A percentile compares a stretch with the other conserved stretches of the same genome.
Evolutionary conservation across 202 grass and related monocot species (phyloP).

Genomic region (Panicum virgatum): DNA sequence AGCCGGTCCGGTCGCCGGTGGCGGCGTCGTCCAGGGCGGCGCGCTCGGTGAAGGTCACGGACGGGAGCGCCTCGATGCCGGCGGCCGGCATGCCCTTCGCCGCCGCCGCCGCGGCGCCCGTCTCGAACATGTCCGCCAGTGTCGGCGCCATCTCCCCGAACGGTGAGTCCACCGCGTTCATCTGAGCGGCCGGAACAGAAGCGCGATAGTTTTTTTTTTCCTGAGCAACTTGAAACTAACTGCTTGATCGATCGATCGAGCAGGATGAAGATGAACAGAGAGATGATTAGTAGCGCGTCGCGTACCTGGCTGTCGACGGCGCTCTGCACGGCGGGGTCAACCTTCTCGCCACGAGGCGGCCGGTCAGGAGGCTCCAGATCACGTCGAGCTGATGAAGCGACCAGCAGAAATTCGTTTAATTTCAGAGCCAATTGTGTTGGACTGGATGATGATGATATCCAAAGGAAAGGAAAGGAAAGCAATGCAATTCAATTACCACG

Average conservation of each 20-base stretch:
- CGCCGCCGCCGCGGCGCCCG: slow-evolving; percentile 21
- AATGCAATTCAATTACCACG: slow-evolving; percentile 44
- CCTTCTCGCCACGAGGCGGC: slow-evolving; percentile 76
- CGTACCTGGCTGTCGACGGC: slow-evolving; percentile 72
- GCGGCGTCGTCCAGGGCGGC: no score
- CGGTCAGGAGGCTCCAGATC: slow-evolving; percentile 71
- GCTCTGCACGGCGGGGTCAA: slow-evolving; percentile 80
- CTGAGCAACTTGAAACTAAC: no score
- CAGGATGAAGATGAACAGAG: no score
- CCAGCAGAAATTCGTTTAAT: not conserved
- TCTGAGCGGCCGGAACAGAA: slow-evolving; percentile 14
- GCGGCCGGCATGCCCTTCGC: slow-evolving; percentile 44
- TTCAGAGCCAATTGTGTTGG: not conserved
- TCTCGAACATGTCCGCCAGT: slow-evolving; percentile 67
- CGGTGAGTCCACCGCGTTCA: slow-evolving; percentile 57
- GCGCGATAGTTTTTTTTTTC: not conserved
- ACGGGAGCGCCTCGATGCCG: slow-evolving; percentile 60
- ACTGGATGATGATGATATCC: not conserved
- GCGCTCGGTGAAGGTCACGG: slow-evolving; percentile 14
- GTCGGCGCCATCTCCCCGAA: slow-evolving; percentile 27
- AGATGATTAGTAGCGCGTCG: no score
- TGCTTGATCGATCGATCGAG: not conserved
- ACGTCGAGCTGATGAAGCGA: slow-evolving; percentile 49
- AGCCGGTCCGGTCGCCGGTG: slow-evolving; percentile 36
- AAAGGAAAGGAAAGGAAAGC: no score